These are phyloP conservation scores for Cyclotella kingstonii DNA, from an alignment of 108 stramenopile species.

Conservation along the genomic window DNA sequence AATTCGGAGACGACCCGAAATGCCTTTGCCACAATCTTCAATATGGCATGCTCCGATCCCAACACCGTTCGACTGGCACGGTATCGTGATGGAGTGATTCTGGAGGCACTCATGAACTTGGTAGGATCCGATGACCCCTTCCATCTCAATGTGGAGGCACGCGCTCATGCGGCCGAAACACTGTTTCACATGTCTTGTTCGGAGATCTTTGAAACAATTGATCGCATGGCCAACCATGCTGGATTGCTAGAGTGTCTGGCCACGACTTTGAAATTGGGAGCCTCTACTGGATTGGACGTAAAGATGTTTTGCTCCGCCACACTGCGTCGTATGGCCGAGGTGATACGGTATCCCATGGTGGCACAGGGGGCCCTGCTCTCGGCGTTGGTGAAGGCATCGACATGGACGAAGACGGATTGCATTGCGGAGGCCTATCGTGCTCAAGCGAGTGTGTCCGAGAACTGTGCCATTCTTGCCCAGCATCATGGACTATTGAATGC, in stretches of 20 bases:
- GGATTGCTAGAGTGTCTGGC: conserved; percentile 48
- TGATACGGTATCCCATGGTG: conserved; percentile 49
- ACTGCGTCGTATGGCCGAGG: conserved; percentile 53
- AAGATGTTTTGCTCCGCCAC: conserved; percentile 61
- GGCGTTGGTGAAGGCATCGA: conserved; percentile 51
- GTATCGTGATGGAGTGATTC: conserved; percentile 44
- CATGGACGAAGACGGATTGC: conserved; percentile 51
- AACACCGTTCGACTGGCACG: conserved; percentile 45
- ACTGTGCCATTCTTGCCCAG: conserved; percentile 48
- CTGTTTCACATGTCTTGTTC: conserved; percentile 57
- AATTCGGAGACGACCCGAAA: conserved; percentile 50
- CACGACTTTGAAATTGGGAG: conserved; percentile 28
- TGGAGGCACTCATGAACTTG: conserved; percentile 43
- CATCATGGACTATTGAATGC: conserved; percentile 56
- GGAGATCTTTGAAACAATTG: conserved; percentile 43
- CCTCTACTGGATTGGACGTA: conserved; percentile 43
- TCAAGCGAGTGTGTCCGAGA: conserved; percentile 33
- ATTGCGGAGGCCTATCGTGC: conserved; percentile 49
- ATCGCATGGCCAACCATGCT: conserved; percentile 53
- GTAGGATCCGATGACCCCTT: conserved; percentile 42
- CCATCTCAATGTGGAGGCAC: conserved; percentile 41
- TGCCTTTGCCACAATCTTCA: conserved; percentile 52
- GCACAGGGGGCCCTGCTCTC: conserved; percentile 52
- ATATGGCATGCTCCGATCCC: conserved; percentile 54
- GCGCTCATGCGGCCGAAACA: conserved; percentile 57